These are phyloP conservation scores for Coemansia sp. DNA, from an alignment of 192 early-diverging fungal genomes.

Conservation along the genomic window DNA sequence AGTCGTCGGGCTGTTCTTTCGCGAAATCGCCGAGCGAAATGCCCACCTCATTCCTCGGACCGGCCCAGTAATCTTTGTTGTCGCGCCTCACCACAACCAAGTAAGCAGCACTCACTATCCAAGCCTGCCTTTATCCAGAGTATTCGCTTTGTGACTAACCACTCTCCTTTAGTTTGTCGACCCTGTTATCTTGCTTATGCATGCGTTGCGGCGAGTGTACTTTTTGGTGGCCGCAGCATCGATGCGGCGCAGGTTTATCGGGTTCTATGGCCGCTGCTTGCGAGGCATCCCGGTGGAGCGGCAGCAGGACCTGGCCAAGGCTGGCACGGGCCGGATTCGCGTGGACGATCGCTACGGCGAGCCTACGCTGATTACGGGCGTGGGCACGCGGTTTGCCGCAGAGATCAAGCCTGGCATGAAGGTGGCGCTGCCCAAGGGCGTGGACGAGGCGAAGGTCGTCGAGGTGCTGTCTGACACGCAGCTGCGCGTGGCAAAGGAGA, in stretches of 20 bases:
- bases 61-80: constrained; percentile 95
- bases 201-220: constrained; percentile 73
- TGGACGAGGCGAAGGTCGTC: constrained; percentile 65
- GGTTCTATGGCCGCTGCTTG: constrained; percentile 70
- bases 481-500: constrained; percentile 70
- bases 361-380: constrained; percentile 68
- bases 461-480: constrained; percentile 82
- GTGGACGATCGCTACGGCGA: constrained; percentile 64
- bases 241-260: constrained; percentile 84
- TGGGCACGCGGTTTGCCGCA: constrained; percentile 66
- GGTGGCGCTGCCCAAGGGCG: constrained; percentile 63
- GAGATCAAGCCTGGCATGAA: constrained; percentile 64
- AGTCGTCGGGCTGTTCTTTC: constrained; percentile 77
- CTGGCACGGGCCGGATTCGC: constrained; percentile 70
- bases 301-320: constrained; percentile 83
- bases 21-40: constrained; percentile 84
- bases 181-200: constrained; percentile 82
- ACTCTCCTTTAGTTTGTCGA: constrained; percentile 73
- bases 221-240: constrained; percentile 83
- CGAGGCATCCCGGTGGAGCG: constrained; percentile 89
- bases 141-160: not conserved
- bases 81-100: constrained; percentile 75
- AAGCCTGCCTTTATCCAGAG: not conserved
- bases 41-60: constrained; percentile 77
- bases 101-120: constrained; percentile 22